phyloP scores from a whole-genome alignment of 495 filamentous ascomycete species.

The Aspergillus diversus region DNA sequence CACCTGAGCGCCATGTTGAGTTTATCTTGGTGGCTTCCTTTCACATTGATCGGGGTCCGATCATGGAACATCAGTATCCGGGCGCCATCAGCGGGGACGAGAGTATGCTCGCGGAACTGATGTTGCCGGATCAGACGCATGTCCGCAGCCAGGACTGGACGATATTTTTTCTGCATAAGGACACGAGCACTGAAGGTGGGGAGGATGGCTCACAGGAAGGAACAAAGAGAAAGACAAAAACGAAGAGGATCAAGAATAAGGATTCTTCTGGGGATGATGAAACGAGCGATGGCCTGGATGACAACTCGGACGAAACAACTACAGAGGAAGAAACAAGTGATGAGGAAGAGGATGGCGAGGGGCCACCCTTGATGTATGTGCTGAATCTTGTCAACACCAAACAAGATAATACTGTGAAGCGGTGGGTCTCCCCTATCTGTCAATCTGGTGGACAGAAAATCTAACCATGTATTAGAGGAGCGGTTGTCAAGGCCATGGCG shows the following conservation, averaged over 20 bases:
- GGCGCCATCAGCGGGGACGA: conserved; percentile 96
- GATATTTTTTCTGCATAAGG: conserved; percentile 98
- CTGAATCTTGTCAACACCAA: conserved; percentile 98
- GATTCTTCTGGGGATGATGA: conserved; percentile 54
- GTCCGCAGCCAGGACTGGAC: conserved; percentile 97
- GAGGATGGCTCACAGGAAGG: conserved; percentile 59
- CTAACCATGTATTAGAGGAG: conserved; percentile 64
- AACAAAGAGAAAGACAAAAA: conserved; percentile 59
- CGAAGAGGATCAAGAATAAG: conserved; percentile 28
- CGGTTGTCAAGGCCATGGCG: conserved; percentile 98
- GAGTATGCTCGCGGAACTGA: conserved; percentile 95
- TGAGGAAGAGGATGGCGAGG: conserved; percentile 65
- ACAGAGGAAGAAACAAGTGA: conserved; percentile 53
- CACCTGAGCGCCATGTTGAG: conserved; percentile 89
- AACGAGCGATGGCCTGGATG: conserved; percentile 49
- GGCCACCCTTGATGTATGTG: conserved; percentile 95
- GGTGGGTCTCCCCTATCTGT: conserved; percentile 47
- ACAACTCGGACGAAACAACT: conserved; percentile 50
- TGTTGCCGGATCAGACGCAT: conserved; percentile 97
- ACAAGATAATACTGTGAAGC: conserved; percentile 86
- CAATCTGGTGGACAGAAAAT: background rate
- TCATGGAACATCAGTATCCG: conserved; percentile 99
- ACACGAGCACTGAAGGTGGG: conserved; percentile 71
- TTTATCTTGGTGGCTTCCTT: conserved; percentile 99
- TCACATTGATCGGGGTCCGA: conserved; percentile 91